Evolutionary conservation across 1,139 yeast genomes (phyloP), one percentile per base, ranked within the genome.

Genomic region (Yamadazyma friedrichii): DNA sequence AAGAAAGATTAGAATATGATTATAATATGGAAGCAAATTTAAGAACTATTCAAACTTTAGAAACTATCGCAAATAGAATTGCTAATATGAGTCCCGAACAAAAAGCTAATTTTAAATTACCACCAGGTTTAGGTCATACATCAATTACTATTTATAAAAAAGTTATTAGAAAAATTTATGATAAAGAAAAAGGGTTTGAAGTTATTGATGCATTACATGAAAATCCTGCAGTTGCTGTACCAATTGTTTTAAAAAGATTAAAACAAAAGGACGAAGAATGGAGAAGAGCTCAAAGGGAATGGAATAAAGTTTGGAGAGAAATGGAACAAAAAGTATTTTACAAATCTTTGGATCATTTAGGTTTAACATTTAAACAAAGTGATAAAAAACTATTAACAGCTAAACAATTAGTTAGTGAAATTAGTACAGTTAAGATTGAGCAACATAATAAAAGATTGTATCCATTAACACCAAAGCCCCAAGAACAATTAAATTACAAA

Each of bases 271-370:
- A 94, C 61, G 98, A 93, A 65, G 98, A 93, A 64, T 93, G 99
- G 99, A 88, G 91, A 62, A 81, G 97, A 50, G 93, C 97, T 1
- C 98, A 93, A 57, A 80, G 98, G 53, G 98, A 94, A 62, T 93
- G 99, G 98, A 93, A 93, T 64, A 93, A 93, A 61, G 96, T 91
- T 22, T 93, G 99, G 99, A 82, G 98, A 56, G 98, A 93, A 64
- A 82, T 95, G 68, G 98, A 94, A 60, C 96, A 89, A 58, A 91
- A 89, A 56, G 96, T 89, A 0, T 91, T 86, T 61, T 88, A 81
- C 70, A 94, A 93, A 64, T 87, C 96, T 3, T 73, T 93, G 53
- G 99, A 93, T 60, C 98, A 94, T 61, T 73, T 91, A 50, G 99
- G 99, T 2, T 74, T 93, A 52, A 89, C 97, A 0, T 94, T 93